These are phyloP conservation scores for Suillus clintonianus DNA, from an alignment of 768 basidiomycete species.

Conservation along the genomic window DNA sequence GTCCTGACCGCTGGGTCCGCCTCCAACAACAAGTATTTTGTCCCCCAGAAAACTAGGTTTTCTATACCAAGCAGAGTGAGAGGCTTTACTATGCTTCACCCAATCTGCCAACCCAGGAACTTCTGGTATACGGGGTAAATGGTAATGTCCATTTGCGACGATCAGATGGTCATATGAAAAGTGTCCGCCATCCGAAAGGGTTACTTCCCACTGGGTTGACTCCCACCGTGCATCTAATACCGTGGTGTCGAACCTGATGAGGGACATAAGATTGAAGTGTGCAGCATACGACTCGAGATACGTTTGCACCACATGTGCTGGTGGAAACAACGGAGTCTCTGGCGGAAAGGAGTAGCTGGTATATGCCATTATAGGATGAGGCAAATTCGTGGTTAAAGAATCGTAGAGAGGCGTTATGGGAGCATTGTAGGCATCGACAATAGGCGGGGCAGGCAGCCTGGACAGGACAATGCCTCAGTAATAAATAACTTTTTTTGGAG, in stretches of 20 bases:
- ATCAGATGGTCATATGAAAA: conserved; percentile 63
- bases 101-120: conserved; percentile 62
- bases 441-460: conserved; percentile 59
- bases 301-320: conserved; percentile 56
- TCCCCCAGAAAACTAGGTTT: conserved; percentile 42
- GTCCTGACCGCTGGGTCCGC: conserved; percentile 70
- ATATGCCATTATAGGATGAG: conserved; percentile 78
- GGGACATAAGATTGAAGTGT: conserved; percentile 57
- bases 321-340: conserved; percentile 69
- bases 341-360: conserved; percentile 66
- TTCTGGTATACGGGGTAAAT: conserved; percentile 60
- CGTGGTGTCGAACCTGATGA: conserved; percentile 62
- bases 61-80: conserved; percentile 72
- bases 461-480: not conserved
- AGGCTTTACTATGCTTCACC: conserved; percentile 51
- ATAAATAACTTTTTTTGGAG: not conserved
- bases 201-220: conserved; percentile 49
- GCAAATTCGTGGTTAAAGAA: conserved; percentile 79
- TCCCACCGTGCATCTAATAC: conserved; percentile 53
- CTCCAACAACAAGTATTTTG: conserved; percentile 49
- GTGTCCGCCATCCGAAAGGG: conserved; percentile 37
- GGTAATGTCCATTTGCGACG: conserved; percentile 78
- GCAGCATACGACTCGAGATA: conserved; percentile 72
- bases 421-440: conserved; percentile 36
- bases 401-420: conserved; percentile 77